Conservation (phyloP, 1,284 basidiomycete genomes). For the Ganoderma meredithae region DNA sequence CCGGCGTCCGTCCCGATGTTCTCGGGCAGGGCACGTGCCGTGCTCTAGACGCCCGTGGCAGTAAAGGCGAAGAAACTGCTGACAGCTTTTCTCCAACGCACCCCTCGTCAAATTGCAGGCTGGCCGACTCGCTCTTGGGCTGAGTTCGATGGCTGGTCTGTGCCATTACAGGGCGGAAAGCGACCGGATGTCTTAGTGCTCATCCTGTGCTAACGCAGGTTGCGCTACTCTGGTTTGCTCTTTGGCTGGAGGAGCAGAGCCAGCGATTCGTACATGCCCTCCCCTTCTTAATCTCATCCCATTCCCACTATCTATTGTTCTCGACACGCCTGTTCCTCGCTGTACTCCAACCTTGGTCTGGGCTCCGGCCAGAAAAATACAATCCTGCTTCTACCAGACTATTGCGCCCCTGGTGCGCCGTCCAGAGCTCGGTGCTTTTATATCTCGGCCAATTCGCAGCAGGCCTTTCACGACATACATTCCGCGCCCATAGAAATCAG, state of each 20-base stretch:
- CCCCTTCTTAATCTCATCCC: not conserved
- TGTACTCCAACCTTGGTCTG: not conserved
- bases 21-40: conserved; percentile 8
- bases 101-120: conserved; percentile 61
- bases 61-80: not conserved
- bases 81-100: conserved; percentile 43
- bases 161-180: conserved; percentile 62
- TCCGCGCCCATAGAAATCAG: not conserved
- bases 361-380: conserved; percentile 1
- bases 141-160: conserved; percentile 48
- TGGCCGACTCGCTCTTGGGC: conserved; percentile 29
- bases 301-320: not conserved
- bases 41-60: not conserved
- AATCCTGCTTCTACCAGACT: not conserved
- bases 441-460: not conserved
- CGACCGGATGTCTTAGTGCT: conserved; percentile 59
- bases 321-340: conserved; percentile 3
- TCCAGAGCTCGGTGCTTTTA: not conserved
- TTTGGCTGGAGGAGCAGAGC: conserved; percentile 47
- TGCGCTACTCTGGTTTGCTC: conserved; percentile 40
- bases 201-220: conserved; percentile 39
- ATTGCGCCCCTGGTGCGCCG: not conserved
- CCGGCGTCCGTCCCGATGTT: not conserved
- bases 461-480: not conserved
- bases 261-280: conserved; percentile 52